Evolutionary conservation across 192 early-diverging fungal species (phyloP), one percentile per base, ranked within the genome.

Genomic region (Coemansia asiatica): DNA sequence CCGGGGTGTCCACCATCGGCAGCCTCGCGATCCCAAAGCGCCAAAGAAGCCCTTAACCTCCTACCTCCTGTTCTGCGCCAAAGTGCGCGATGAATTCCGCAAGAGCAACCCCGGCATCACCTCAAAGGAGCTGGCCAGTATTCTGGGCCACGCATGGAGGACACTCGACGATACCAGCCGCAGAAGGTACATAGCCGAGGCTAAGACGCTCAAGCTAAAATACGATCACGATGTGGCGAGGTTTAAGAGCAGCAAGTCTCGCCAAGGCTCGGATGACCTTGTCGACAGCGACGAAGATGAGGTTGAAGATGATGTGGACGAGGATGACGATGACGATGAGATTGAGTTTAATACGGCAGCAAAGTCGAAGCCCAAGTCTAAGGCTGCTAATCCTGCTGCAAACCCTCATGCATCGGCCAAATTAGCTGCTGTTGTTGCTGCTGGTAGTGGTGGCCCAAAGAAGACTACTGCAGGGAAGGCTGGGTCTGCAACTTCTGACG

Each of bases 11-110:
- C 58, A 26, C 15, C 15, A 9, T 44, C 40, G 40, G 40, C 5
- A 9, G 8, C 40, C 15, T 16, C 69, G 66, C 54, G 78, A 81
- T 46, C 78, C 78, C 9, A 61, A 72, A 44, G 59, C 38, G 8
- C 78, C 78, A 10, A 81, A 81, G 72, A 58, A 63, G 31, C 68
- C 78, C 1, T 6, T 64, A 38, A 65, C 65, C 9, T 54, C 78
- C 25, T 81, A 75, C 48, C 33, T 81, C 10, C 19, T 81, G 53
- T 81, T 65, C 51, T 55, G 60, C 40, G 44, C 15, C 35, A 68
- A 70, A n/a, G 55, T 60, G 40, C 76, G 76, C 21, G 15, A 60
- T 1, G 27, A 29, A 38, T 58, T 72, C 55, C 19, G 18, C 18
- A 26, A 63, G 18, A 51, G 25, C 26, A 31, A 59, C 56, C 67